Conservation (phyloP, 257 asterid species). For the Vinca minor region DNA sequence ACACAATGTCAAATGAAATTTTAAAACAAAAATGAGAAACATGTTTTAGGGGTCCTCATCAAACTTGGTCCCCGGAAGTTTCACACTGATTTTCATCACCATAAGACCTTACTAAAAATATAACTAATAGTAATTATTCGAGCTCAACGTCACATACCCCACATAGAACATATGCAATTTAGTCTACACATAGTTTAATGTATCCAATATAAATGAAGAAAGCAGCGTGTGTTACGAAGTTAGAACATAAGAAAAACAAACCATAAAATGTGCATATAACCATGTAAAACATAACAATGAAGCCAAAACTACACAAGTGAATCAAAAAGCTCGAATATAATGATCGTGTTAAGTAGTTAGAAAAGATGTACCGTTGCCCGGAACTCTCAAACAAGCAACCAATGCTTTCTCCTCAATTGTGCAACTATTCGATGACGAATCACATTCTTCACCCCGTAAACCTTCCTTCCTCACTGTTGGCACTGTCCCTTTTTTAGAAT, state of each 20-base stretch:
- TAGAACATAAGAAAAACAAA: background rate
- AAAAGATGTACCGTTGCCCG: slow-evolving; percentile 62
- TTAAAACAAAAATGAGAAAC: no score
- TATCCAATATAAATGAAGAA: background rate
- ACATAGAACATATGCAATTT: background rate
- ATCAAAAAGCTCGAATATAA: background rate
- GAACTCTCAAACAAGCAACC: slow-evolving; percentile 85
- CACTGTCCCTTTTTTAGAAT: slow-evolving; percentile 19
- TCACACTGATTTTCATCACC: background rate
- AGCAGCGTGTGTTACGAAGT: background rate
- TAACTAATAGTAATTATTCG: no score
- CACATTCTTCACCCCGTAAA: slow-evolving; percentile 49
- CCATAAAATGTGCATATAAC: background rate
- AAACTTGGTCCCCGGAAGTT: background rate
- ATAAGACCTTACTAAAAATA: no score
- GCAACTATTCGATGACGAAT: slow-evolving; percentile 65
- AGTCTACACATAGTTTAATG: background rate
- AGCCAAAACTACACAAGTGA: background rate
- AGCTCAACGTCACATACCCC: background rate
- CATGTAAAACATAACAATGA: background rate
- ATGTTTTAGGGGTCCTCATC: no score
- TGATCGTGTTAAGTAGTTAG: background rate
- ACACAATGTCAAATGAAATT: no score
- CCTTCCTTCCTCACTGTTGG: slow-evolving; percentile 26
- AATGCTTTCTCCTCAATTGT: slow-evolving; percentile 48